Percentiles rank a stretch among this genome's conserved stretches.
Conservation (phyloP, 2,329 filamentous ascomycete genomes). For the Xylariaceae sp. region DNA sequence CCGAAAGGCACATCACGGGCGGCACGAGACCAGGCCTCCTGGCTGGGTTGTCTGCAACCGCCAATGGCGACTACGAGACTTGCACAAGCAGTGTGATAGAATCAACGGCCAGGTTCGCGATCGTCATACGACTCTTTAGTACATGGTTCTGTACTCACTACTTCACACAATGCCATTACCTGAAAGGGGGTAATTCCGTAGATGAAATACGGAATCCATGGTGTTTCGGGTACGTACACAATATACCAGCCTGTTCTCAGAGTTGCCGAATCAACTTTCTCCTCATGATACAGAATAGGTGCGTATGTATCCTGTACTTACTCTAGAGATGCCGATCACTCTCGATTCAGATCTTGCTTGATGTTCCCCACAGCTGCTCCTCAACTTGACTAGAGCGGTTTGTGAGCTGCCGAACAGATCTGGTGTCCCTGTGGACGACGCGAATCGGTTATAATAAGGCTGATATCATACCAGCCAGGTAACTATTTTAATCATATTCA, state of each 20-base stretch:
- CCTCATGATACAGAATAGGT: not conserved
- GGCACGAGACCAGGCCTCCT: not conserved
- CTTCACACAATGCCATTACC: not conserved
- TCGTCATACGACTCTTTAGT: not conserved
- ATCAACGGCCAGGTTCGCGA: not conserved
- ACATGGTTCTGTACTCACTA: no score
- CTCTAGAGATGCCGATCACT: not conserved
- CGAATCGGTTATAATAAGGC: not conserved
- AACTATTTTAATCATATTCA: not conserved
- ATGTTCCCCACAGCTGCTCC: not conserved
- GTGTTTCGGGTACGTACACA: not conserved
- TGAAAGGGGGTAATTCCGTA: not conserved
- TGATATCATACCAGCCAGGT: not conserved
- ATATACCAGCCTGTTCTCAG: not conserved
- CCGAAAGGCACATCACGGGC: not conserved
- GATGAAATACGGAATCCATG: not conserved
- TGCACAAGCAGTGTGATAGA: not conserved
- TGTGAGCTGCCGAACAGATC: not conserved
- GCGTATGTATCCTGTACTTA: not conserved
- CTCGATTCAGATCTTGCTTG: not conserved
- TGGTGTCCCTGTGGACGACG: not conserved
- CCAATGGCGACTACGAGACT: not conserved
- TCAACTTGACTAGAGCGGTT: no score
- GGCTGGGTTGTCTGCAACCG: not conserved
- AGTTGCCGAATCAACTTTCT: no score